Percentiles rank a stretch among this genome's conserved stretches.
These are phyloP conservation scores for Solanum chmielewskii DNA, from an alignment of 257 asterid species.

Conservation along the genomic window DNA sequence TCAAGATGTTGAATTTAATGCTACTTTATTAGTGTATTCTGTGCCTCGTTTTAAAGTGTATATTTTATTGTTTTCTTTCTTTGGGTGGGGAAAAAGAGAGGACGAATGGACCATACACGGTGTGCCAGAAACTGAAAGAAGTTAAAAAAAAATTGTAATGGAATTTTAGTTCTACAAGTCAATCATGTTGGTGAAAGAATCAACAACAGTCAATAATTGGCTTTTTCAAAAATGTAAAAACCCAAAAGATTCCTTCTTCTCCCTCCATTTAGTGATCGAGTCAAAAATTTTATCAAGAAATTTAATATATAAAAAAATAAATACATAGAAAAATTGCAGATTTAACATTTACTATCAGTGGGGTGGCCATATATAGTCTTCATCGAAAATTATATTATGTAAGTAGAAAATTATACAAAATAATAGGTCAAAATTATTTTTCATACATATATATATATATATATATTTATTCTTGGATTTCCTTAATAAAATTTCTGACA, in stretches of 20 bases:
- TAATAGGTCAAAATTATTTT: no score
- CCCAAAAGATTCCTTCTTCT: neutral
- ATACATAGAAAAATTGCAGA: fast-evolving
- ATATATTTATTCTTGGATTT: no score
- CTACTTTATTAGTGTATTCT: neutral
- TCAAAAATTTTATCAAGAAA: neutral
- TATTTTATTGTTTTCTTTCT: neutral
- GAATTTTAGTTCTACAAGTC: neutral
- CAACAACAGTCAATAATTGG: neutral
- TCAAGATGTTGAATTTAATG: slow-evolving; percentile 3
- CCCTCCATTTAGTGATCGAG: fast-evolving
- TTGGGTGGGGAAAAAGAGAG: neutral
- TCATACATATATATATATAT: no score
- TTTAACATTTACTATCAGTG: neutral
- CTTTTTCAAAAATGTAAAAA: neutral
- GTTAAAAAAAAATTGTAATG: neutral
- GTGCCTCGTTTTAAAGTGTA: neutral
- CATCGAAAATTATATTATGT: neutral
- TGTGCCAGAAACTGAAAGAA: neutral
- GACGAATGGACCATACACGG: neutral
- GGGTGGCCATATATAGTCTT: neutral
- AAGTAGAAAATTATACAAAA: neutral
- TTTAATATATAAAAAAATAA: neutral
- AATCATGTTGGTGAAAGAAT: neutral
- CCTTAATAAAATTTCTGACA: neutral